Conservation (phyloP, 1,284 basidiomycete genomes). For the Ganoderma multipileum region DNA sequence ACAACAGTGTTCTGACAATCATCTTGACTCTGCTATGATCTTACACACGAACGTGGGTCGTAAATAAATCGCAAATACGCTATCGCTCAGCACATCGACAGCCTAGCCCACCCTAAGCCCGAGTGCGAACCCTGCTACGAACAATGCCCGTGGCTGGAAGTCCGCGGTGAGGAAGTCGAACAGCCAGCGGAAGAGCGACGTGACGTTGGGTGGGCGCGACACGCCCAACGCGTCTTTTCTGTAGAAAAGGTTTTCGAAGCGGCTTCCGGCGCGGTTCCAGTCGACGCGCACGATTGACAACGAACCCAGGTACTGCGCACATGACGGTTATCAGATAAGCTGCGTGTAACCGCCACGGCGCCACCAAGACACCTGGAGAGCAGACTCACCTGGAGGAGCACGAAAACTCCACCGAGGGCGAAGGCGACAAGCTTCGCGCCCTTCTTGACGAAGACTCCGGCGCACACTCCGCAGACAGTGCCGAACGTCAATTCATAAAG, state of each 20-base stretch:
- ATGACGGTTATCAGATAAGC: slow-evolving; percentile 10
- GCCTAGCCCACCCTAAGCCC: slow-evolving; percentile 62
- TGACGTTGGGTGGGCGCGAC: slow-evolving; percentile 64
- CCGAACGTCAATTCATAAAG: slow-evolving; percentile 90
- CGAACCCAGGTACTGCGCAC: slow-evolving; percentile 77
- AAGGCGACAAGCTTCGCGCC: slow-evolving; percentile 87
- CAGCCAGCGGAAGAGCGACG: slow-evolving; percentile 73
- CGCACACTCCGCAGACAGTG: slow-evolving; percentile 86
- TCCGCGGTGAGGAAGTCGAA: slow-evolving; percentile 91
- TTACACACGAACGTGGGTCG: slow-evolving; percentile 4
- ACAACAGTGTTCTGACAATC: not conserved
- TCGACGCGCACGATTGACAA: slow-evolving; percentile 78
- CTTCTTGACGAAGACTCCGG: slow-evolving; percentile 95
- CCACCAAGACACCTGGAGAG: slow-evolving; percentile 1
- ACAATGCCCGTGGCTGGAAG: slow-evolving; percentile 87
- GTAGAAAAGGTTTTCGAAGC: slow-evolving; percentile 81
- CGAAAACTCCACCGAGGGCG: slow-evolving; percentile 84
- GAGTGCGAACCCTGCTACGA: slow-evolving; percentile 73
- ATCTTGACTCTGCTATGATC: not conserved
- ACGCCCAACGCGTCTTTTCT: slow-evolving; percentile 61
- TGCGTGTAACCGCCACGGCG: not conserved
- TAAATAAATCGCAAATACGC: not conserved
- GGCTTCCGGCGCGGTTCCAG: slow-evolving; percentile 67
- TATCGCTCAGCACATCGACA: not conserved
- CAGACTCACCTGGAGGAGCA: slow-evolving; percentile 81